phyloP scores from a whole-genome alignment of 2,329 filamentous ascomycete species.

The Hymenoscyphus linearis region DNA sequence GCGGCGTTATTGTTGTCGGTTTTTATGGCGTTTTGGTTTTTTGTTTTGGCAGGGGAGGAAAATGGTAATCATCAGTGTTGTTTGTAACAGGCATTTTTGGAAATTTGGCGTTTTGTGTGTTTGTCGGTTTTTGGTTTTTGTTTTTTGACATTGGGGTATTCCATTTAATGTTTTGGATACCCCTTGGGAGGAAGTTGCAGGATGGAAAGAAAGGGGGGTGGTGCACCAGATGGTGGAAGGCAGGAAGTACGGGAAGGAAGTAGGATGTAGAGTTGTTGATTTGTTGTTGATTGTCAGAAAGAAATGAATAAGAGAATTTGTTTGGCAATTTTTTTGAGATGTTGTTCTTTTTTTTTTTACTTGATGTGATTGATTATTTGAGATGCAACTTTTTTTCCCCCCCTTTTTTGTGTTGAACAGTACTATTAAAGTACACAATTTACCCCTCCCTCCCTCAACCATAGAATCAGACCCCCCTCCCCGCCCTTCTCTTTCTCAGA shows the following conservation, averaged over 20 bases:
- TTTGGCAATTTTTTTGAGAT: background rate
- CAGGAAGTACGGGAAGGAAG: background rate
- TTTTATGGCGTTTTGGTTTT: background rate
- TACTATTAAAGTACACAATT: too few species aligned
- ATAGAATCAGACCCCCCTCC: too few species aligned
- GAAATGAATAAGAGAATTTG: background rate
- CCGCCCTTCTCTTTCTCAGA: too few species aligned
- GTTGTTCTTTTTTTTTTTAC: background rate
- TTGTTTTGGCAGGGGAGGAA: background rate
- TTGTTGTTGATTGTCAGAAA: background rate
- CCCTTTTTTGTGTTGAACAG: too few species aligned
- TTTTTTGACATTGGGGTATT: background rate
- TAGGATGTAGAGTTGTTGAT: background rate
- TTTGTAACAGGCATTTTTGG: too few species aligned
- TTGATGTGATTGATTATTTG: background rate
- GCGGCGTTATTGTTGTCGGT: slow-evolving; percentile 19
- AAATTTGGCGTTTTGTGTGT: too few species aligned
- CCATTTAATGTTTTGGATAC: background rate
- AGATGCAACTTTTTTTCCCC: background rate
- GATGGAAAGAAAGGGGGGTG: background rate
- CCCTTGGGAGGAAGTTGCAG: too few species aligned
- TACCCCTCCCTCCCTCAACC: too few species aligned
- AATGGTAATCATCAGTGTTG: background rate
- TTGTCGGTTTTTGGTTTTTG: background rate
- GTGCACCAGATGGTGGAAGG: too few species aligned